A percentile compares a stretch with the other conserved stretches of the same genome.
These are phyloP conservation scores for Geotrichum klebahnii DNA, from an alignment of 1,139 yeast species.

Conservation along the genomic window DNA sequence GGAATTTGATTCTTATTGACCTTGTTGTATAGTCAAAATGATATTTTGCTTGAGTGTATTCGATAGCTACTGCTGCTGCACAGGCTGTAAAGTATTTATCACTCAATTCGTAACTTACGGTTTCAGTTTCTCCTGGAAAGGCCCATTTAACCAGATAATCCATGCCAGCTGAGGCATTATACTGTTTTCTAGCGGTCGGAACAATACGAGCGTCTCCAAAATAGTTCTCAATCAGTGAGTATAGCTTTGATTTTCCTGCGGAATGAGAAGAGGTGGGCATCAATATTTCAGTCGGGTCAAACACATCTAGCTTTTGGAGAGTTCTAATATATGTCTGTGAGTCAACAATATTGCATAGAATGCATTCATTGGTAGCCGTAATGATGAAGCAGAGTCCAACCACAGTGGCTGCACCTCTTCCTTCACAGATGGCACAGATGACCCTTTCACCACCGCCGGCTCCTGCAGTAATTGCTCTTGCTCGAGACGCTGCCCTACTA, in stretches of 20 bases:
- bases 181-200: slow-evolving; percentile 30
- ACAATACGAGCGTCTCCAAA: slow-evolving; percentile 32
- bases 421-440: slow-evolving; percentile 39
- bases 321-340: slow-evolving; percentile 48
- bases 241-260: slow-evolving; percentile 39
- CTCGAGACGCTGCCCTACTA: slow-evolving; percentile 14
- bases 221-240: slow-evolving; percentile 41
- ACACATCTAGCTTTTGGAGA: slow-evolving; percentile 43
- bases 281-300: slow-evolving; percentile 41
- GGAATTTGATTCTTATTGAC: slow-evolving; percentile 40
- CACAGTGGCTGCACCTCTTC: slow-evolving; percentile 35
- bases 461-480: slow-evolving; percentile 13
- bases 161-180: slow-evolving; percentile 32
- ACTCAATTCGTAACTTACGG: slow-evolving; percentile 27
- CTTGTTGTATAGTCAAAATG: slow-evolving; percentile 29
- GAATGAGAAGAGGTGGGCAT: slow-evolving; percentile 36
- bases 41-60: slow-evolving; percentile 27
- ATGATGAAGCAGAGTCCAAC: slow-evolving; percentile 43
- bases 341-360: slow-evolving; percentile 40
- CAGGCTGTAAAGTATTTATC: slow-evolving; percentile 33
- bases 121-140: slow-evolving; percentile 27
- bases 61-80: slow-evolving; percentile 41
- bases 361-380: slow-evolving; percentile 35
- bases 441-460: slow-evolving; percentile 25
- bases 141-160: slow-evolving; percentile 28